Evolutionary conservation across 2,329 filamentous ascomycete genomes (phyloP).

Genomic region (Fusarium nisikadoi): DNA sequence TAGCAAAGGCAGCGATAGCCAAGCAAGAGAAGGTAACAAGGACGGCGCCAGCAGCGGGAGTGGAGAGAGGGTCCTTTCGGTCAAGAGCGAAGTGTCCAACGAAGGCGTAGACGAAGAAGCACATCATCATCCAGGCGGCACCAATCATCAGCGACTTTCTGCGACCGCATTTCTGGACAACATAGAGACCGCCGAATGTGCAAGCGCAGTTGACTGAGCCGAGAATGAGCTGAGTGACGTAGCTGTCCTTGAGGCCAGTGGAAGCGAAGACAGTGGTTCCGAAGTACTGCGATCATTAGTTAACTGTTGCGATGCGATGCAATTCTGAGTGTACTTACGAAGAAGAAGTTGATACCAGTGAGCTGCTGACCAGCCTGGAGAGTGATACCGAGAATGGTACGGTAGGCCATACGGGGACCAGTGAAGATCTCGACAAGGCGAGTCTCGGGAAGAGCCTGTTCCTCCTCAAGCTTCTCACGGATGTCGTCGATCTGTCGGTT

Average conservation of each 20-base stretch:
- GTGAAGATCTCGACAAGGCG: conserved; percentile 72
- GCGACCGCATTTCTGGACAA: conserved; percentile 73
- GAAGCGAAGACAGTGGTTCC: conserved; percentile 73
- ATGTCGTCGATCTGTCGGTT: conserved; percentile 63
- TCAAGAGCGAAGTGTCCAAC: conserved; percentile 60
- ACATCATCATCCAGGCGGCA: conserved; percentile 68
- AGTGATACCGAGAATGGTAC: conserved; percentile 69
- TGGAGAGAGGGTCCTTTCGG: conserved; percentile 54
- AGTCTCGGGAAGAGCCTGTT: conserved; percentile 56
- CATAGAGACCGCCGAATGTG: conserved; percentile 72
- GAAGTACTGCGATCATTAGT: conserved; percentile 57
- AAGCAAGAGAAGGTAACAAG: conserved; percentile 77
- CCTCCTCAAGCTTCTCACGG: conserved; percentile 61
- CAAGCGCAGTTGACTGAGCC: conserved; percentile 74
- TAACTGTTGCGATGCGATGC: background rate
- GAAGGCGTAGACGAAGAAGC: conserved; percentile 62
- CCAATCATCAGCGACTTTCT: conserved; percentile 71
- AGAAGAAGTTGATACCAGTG: conserved; percentile 70
- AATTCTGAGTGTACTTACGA: conserved; percentile 44
- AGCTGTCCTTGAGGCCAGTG: conserved; percentile 72
- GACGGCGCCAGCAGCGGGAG: conserved; percentile 63
- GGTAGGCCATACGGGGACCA: conserved; percentile 72
- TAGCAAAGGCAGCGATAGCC: conserved; percentile 74
- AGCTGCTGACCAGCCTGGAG: conserved; percentile 75
- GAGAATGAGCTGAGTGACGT: conserved; percentile 75